Base-by-base conservation (phyloP, 495 filamentous ascomycete species). In the Xylaria castorea region DNA sequence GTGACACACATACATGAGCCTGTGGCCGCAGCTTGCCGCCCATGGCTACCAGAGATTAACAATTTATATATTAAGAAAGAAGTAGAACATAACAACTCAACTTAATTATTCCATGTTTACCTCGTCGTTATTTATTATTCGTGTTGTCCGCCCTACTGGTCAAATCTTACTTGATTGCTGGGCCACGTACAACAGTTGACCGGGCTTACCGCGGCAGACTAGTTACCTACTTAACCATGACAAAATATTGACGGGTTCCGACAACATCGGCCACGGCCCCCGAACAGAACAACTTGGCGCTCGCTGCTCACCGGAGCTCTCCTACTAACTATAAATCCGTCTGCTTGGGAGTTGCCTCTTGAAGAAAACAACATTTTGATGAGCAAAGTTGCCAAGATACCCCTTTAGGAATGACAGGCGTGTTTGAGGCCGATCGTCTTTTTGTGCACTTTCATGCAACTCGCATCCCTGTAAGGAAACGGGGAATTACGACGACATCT, bases 341-440 rank as follows among this genome's bases (percentile, higher is more conserved):
- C 14, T 53, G 27, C 53, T 18, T 16, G 12, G 11, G 22, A 55
- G 22, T 30, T 55, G 51, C 27, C 22, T 57, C 7, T 32, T 57
- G 4, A 18, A 11, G 30, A 32, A 51, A 5, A 22, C 6, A 22
- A 61, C 20, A 60, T 6, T 38, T 4, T 3, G 58, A 61, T 61
- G 6, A 38, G n/a, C 58, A 38, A 14, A 36, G 58, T 38, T 4
- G 34, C 34, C 34, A 61, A 61, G 30, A 36, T 30, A 61, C 58
- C 58, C 58, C 58, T 38, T 38, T 61, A 30, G 2, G 58, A 61
- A 61, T 38, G 18, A 22, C 34, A 38, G 58, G 58, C 20, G 57
- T 22, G 57, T 5, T 60, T 60, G 32, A 60, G 32, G 57, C 57
- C n/a, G 58, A 38, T 61, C 58, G 34, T 38, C 57, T 61, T 34